Conservation (phyloP, 805 yeast species). For the Kodamaea laetipori region DNA sequence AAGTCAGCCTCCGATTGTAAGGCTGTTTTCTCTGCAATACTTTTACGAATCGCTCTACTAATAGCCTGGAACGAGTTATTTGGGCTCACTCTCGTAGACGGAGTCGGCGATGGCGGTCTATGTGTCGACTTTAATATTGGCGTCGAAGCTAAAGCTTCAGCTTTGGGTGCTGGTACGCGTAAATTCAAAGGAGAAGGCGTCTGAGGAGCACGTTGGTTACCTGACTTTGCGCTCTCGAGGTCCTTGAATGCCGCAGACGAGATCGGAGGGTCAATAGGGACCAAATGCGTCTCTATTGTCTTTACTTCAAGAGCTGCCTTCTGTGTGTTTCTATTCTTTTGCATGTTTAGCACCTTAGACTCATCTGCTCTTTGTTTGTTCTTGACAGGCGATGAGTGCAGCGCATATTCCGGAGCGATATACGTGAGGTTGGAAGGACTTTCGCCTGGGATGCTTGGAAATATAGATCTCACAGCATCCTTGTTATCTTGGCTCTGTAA, state of each 20-base stretch:
- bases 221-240: background rate
- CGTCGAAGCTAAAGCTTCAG: background rate
- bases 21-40: slow-evolving; percentile 38
- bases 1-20: slow-evolving; percentile 3
- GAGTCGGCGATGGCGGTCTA: background rate
- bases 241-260: slow-evolving; percentile 7
- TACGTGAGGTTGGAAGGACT: slow-evolving; percentile 2
- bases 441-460: background rate
- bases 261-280: slow-evolving; percentile 9
- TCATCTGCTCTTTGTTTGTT: slow-evolving; percentile 2
- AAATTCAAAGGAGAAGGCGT: slow-evolving; percentile 1
- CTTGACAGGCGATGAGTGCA: slow-evolving; percentile 11
- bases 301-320: background rate
- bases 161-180: background rate
- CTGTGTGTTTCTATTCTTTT: no score
- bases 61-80: slow-evolving; percentile 47
- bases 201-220: background rate
- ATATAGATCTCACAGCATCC: background rate
- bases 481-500: slow-evolving; percentile 19
- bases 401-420: background rate
- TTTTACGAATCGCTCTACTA: slow-evolving; percentile 48
- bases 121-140: background rate
- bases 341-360: no score
- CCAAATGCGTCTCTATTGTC: background rate
- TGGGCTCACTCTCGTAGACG: slow-evolving; percentile 1